These are phyloP conservation scores for Monosporascus cannonballus DNA, from an alignment of 2,329 filamentous ascomycete species.

Conservation along the genomic window DNA sequence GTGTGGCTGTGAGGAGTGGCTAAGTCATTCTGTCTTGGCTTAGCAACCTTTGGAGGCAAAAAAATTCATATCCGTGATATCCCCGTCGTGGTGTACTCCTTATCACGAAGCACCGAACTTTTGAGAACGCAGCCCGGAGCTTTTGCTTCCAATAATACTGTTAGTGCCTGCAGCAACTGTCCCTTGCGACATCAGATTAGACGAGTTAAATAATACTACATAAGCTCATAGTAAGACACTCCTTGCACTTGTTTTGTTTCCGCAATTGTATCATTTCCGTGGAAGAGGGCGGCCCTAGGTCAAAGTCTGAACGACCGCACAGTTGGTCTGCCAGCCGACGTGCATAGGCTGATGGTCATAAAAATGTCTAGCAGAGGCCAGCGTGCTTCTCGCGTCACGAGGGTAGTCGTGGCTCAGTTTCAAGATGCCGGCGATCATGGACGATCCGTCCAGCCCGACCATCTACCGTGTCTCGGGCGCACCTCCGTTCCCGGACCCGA, in stretches of 20 bases:
- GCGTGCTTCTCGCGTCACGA: background rate
- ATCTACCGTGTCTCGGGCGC: slow-evolving; percentile 65
- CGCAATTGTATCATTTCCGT: too few relatives aligned
- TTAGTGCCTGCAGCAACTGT: background rate
- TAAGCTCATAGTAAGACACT: too few relatives aligned
- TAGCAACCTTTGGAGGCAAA: too few relatives aligned
- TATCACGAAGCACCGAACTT: background rate
- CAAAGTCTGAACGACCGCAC: too few relatives aligned
- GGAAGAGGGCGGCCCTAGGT: too few relatives aligned
- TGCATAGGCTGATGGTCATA: background rate
- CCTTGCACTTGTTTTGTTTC: too few relatives aligned
- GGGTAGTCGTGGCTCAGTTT: background rate
- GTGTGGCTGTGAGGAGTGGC: too few relatives aligned
- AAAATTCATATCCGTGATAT: background rate
- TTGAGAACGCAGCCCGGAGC: background rate
- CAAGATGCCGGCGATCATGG: slow-evolving; percentile 71
- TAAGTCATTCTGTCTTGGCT: too few relatives aligned
- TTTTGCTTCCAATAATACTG: background rate
- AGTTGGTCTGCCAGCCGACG: background rate
- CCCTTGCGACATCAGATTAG: background rate
- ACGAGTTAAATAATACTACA: too few relatives aligned
- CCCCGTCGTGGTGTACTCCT: background rate
- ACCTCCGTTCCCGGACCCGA: slow-evolving; percentile 57
- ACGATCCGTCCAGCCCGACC: slow-evolving; percentile 66
- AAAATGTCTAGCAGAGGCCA: background rate